Evolutionary conservation across 768 basidiomycete species (phyloP).

Genomic region (Obba rivulosa): DNA sequence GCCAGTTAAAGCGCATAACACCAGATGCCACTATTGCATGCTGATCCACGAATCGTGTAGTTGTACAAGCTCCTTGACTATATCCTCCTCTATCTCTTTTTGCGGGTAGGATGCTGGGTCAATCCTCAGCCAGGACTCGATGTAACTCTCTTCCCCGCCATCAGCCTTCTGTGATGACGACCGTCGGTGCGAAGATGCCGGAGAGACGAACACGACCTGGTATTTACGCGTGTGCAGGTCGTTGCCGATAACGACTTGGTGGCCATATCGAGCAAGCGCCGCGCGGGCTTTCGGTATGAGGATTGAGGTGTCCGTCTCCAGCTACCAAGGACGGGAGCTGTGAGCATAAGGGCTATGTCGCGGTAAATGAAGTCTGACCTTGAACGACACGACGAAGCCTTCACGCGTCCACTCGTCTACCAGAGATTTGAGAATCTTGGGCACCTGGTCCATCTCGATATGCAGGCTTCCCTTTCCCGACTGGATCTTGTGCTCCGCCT

Average conservation of each 20-base stretch:
- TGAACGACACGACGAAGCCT: slow-evolving; percentile 95
- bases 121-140: slow-evolving; percentile 63
- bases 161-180: slow-evolving; percentile 14
- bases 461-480: slow-evolving; percentile 90
- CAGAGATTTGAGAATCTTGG: slow-evolving; percentile 90
- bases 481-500: slow-evolving; percentile 99
- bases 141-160: slow-evolving; percentile 29
- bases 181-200: slow-evolving; percentile 18
- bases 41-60: slow-evolving; percentile 72
- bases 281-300: slow-evolving; percentile 87
- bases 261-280: slow-evolving; percentile 90
- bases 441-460: slow-evolving; percentile 99
- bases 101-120: slow-evolving; percentile 26
- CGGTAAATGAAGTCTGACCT: slow-evolving; percentile 43
- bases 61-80: slow-evolving; percentile 67
- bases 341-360: not conserved
- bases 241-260: slow-evolving; percentile 97
- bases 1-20: too few relatives aligned
- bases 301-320: slow-evolving; percentile 83
- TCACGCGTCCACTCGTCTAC: slow-evolving; percentile 91
- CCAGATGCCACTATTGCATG: too few relatives aligned
- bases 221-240: slow-evolving; percentile 87
- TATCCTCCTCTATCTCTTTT: slow-evolving; percentile 93
- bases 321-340: slow-evolving; percentile 37
- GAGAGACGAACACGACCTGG: slow-evolving; percentile 89